Evolutionary conservation across 257 asterid species (phyloP), one percentile per base, ranked within the genome.

Genomic region (Cruciata laevipes): DNA sequence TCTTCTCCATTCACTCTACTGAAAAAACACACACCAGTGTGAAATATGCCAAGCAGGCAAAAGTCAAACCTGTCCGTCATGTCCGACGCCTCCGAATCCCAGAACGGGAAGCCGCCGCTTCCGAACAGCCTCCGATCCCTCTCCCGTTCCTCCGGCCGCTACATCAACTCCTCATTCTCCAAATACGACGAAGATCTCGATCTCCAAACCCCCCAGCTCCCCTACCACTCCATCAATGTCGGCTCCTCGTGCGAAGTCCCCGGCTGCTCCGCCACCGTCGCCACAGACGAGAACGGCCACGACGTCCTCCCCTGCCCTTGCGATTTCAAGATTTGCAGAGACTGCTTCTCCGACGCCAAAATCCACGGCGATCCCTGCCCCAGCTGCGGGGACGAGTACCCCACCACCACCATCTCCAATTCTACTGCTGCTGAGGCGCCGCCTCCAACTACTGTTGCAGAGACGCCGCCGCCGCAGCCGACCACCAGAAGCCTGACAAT

Each of bases 301-400:
- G 95, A 89, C 73, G 82, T 89, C 58, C 87, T 89, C 67, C 96
- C 95, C 0, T 89, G 96, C n/a, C 92, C 85, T 61, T 87, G 96
- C 53, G 92, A 85, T 82, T 89, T 87, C 82, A 89, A 87, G 83
- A 89, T 89, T 25, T 89, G 95, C 47, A 74, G 95, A 53, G 96
- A 85, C 61, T 89, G 96, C 72, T 87, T 81, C 42, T 8, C 68
- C 42, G 96, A 89, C 72, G 86, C 96, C 38, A 81, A n/a, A n/a
- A n/a, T 85, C 33, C 81, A 77, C 0, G 95, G 95, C 24, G 95
- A 84, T 20, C 86, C 95, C 38, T 89, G 96, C 70, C 96, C 96
- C 3, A 95, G 96, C 51, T 89, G 96, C 76, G 87, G 87, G 75
- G 96, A 89, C 81, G 85, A 83, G 7, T 89, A 79, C 27, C 68